phyloP scores from a whole-genome alignment of 2,329 filamentous ascomycete genomes.

The Paramyrothecium sp. region DNA sequence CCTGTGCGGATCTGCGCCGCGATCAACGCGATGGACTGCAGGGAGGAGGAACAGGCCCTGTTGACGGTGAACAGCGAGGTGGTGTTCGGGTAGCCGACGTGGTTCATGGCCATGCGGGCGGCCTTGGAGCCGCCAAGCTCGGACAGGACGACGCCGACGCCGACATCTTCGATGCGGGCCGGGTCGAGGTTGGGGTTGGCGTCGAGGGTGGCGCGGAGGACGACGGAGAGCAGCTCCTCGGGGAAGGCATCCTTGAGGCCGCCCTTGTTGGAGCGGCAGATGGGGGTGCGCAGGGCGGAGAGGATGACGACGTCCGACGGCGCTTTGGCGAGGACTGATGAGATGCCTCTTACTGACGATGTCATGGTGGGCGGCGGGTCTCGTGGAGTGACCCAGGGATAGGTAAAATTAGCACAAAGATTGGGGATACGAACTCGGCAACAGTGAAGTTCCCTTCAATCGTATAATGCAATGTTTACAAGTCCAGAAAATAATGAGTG shows the following conservation, averaged over 20 bases:
- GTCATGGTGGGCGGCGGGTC: neutral
- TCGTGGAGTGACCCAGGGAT: neutral
- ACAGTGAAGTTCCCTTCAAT: no score
- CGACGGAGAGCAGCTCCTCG: slow-evolving; percentile 75
- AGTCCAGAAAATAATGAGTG: no score
- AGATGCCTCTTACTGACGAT: neutral
- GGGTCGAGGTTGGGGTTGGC: slow-evolving; percentile 71
- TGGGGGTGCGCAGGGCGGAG: slow-evolving; percentile 82
- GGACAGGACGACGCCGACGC: slow-evolving; percentile 82
- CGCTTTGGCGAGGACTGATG: slow-evolving; percentile 46
- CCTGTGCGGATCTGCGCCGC: slow-evolving; percentile 73
- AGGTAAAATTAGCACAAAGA: no score
- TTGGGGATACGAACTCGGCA: neutral
- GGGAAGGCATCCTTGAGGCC: slow-evolving; percentile 83
- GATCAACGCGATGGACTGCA: slow-evolving; percentile 74
- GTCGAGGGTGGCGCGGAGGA: slow-evolving; percentile 40
- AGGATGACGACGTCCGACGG: slow-evolving; percentile 83
- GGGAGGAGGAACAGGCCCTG: slow-evolving; percentile 76
- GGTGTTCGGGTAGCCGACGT: slow-evolving; percentile 69
- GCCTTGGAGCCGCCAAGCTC: slow-evolving; percentile 89
- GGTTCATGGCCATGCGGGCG: slow-evolving; percentile 82
- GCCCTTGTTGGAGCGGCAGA: slow-evolving; percentile 80
- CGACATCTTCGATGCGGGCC: slow-evolving; percentile 67
- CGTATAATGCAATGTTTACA: no score
- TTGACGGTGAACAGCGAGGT: slow-evolving; percentile 84